Conservation (phyloP, 768 basidiomycete species). For the Mycena leptocephala region DNA sequence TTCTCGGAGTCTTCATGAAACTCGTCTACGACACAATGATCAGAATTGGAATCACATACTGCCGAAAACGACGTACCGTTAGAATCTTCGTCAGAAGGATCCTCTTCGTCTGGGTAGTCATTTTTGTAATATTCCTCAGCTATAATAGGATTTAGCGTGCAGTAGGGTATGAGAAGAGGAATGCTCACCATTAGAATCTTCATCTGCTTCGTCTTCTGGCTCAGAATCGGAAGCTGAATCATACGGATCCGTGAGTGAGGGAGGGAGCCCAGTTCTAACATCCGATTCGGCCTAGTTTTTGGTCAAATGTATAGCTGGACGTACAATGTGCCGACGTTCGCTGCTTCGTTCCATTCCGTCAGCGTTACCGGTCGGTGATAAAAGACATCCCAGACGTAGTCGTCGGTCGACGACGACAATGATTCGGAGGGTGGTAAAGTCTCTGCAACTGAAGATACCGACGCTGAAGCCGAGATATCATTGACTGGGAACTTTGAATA, state of each 20-base stretch:
- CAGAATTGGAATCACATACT: conserved; percentile 11
- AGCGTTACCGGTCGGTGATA: conserved; percentile 78
- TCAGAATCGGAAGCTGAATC: conserved; percentile 79
- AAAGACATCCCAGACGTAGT: conserved; percentile 91
- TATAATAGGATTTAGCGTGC: not conserved
- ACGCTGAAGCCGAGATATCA: conserved; percentile 36
- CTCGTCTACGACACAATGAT: conserved; percentile 57
- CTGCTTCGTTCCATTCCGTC: conserved; percentile 72
- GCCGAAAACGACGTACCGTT: conserved; percentile 44
- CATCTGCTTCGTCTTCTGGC: conserved; percentile 83
- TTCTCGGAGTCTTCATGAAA: conserved; percentile 52
- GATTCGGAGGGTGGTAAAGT: not conserved
- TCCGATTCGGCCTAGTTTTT: not conserved
- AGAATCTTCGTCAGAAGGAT: conserved; percentile 56
- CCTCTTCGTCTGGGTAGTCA: conserved; percentile 86
- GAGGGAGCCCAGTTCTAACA: conserved; percentile 76
- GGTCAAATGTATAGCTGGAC: conserved; percentile 37
- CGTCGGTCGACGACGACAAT: conserved; percentile 52
- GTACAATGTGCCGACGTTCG: conserved; percentile 77
- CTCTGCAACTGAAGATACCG: conserved; percentile 14
- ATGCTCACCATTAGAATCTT: conserved; percentile 84
- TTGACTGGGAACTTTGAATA: conserved; percentile 40
- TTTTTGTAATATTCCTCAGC: conserved; percentile 91
- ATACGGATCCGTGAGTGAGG: conserved; percentile 66
- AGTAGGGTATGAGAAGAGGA: not conserved